A percentile compares a stretch with the other conserved stretches of the same genome.
Evolutionary conservation across 75 land plant genomes (phyloP).

Genomic region (Chamaecyparis obtusa): DNA sequence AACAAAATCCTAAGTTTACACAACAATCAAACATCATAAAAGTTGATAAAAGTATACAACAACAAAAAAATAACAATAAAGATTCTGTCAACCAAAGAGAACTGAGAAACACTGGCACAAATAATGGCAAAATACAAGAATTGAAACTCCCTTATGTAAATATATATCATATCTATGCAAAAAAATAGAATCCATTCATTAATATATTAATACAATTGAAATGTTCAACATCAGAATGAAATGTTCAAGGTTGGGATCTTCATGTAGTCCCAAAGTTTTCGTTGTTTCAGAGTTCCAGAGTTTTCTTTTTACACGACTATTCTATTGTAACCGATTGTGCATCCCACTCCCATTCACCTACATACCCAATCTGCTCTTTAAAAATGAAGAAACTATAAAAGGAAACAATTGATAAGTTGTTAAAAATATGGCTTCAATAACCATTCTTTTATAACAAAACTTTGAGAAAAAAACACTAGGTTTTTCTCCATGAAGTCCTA

Average conservation of each 20-base stretch:
- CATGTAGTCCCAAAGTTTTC: neutral
- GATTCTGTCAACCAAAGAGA: neutral
- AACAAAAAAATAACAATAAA: neutral
- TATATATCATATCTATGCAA: neutral
- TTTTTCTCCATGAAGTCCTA: neutral
- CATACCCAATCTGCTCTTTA: too few species aligned
- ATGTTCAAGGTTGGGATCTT: neutral
- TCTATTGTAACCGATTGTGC: too few species aligned
- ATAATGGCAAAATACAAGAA: neutral
- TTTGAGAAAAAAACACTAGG: too few species aligned
- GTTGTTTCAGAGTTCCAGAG: neutral
- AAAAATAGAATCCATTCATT: neutral
- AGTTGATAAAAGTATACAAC: neutral
- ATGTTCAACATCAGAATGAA: neutral
- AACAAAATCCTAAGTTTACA: neutral
- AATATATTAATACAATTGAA: neutral
- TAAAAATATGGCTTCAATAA: too few species aligned
- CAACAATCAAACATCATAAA: neutral
- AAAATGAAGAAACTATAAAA: too few species aligned
- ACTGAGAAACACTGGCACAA: neutral
- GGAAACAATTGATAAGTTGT: too few species aligned
- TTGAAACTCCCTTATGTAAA: neutral
- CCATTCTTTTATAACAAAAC: too few species aligned
- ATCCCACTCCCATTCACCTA: too few species aligned
- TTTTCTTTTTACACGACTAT: too few species aligned